Percentiles rank a stretch among this genome's conserved stretches.
These are phyloP conservation scores for Chlorella sp. DNA, from an alignment of 139 green algal species.

Conservation along the genomic window DNA sequence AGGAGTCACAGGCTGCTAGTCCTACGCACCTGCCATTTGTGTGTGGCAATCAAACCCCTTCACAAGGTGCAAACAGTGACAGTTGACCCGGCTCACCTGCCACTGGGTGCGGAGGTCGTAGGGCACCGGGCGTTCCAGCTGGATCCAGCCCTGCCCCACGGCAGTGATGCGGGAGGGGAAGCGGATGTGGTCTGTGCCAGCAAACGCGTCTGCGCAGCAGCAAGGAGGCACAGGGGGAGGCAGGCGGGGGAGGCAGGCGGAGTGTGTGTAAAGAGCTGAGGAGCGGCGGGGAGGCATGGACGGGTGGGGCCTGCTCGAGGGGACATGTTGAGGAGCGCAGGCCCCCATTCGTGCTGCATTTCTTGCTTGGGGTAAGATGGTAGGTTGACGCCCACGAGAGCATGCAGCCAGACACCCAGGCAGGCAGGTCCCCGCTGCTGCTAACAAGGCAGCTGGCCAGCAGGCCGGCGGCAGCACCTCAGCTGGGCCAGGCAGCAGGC, in stretches of 20 bases:
- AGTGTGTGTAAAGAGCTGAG: background rate
- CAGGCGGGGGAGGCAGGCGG: background rate
- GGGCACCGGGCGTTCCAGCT: slow-evolving; percentile 10
- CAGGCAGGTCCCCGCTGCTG: too few relatives aligned
- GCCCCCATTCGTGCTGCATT: too few relatives aligned
- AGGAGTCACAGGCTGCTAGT: too few relatives aligned
- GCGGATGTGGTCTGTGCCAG: slow-evolving; percentile 7
- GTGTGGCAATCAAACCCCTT: too few relatives aligned
- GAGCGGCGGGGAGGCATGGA: background rate
- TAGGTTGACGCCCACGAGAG: background rate
- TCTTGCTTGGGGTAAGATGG: too few relatives aligned
- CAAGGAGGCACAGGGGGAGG: background rate
- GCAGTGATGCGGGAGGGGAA: background rate
- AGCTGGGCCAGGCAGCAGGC: background rate
- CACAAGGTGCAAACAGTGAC: too few relatives aligned
- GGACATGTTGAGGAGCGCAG: too few relatives aligned
- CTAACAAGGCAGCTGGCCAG: too few relatives aligned
- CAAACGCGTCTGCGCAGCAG: background rate
- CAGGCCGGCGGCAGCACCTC: too few relatives aligned
- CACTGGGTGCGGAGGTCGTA: background rate
- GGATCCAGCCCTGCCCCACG: background rate
- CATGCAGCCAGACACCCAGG: background rate
- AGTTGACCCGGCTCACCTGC: slow-evolving; percentile 15
- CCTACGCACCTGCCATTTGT: too few relatives aligned
- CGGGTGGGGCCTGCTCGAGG: too few relatives aligned